Conservation (phyloP, 352 stramenopile genomes). For the Phytophthora capsici region DNA sequence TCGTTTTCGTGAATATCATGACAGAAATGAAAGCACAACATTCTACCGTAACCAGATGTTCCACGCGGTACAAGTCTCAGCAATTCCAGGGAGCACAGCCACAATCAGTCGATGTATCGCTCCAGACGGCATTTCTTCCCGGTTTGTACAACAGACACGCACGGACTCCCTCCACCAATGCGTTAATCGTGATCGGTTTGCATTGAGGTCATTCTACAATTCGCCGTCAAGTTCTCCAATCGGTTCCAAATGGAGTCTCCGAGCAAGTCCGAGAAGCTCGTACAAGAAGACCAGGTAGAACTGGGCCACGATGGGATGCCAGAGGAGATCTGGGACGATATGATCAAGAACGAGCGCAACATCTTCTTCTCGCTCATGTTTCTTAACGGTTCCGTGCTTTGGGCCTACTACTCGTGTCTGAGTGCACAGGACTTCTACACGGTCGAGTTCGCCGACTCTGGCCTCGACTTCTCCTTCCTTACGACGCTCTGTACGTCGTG, state of each 20-base stretch:
- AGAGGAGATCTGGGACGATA: conserved; percentile 65
- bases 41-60: conserved; percentile 8
- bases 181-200: conserved; percentile 22
- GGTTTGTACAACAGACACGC: conserved; percentile 10
- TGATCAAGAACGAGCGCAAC: conserved; percentile 51
- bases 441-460: conserved; percentile 51
- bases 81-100: neutral
- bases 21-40: neutral
- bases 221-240: neutral
- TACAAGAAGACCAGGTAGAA: conserved; percentile 30
- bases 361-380: conserved; percentile 79
- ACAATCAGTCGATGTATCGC: conserved; percentile 28
- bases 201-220: conserved; percentile 28
- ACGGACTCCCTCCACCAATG: conserved; percentile 28
- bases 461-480: conserved; percentile 71
- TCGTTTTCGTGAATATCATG: conserved; percentile 4
- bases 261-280: conserved; percentile 50
- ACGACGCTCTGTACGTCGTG: conserved; percentile 66
- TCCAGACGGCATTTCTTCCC: conserved; percentile 27
- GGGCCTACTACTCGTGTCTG: conserved; percentile 80
- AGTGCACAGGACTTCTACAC: conserved; percentile 73
- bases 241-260: conserved; percentile 30
- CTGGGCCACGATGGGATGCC: conserved; percentile 50
- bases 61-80: conserved; percentile 22
- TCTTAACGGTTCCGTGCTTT: conserved; percentile 73